phyloP scores from a whole-genome alignment of 2,329 filamentous ascomycete genomes.

The Colletotrichum liaoningense region DNA sequence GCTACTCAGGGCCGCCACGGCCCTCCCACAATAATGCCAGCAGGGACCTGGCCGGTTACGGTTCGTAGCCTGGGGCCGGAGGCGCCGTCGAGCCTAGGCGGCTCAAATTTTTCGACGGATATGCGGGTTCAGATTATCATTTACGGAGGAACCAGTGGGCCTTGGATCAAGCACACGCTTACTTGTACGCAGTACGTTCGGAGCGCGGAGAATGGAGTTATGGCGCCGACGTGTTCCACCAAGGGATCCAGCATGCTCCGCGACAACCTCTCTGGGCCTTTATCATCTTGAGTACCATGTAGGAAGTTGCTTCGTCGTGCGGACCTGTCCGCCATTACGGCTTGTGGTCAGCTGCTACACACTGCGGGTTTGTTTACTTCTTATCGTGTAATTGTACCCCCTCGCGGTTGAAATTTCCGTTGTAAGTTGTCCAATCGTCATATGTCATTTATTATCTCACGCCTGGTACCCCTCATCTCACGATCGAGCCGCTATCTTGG shows the following conservation, averaged over 20 bases:
- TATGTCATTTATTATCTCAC: slow-evolving; percentile 18
- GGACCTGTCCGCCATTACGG: slow-evolving; percentile 15
- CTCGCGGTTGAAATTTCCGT: slow-evolving; percentile 3
- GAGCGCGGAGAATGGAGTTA: not conserved
- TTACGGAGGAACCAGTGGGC: not conserved
- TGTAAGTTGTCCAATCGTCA: not conserved
- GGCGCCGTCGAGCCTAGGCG: slow-evolving; percentile 9
- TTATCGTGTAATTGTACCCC: not conserved
- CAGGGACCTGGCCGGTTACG: slow-evolving; percentile 25
- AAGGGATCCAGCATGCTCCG: not conserved
- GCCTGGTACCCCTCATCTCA: slow-evolving; percentile 1
- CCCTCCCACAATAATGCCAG: slow-evolving; percentile 4
- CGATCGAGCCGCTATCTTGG: not conserved
- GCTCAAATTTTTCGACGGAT: slow-evolving; percentile 7
- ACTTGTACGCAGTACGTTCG: not conserved
- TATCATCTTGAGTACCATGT: not conserved
- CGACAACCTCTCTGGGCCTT: not conserved
- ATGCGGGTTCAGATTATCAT: not conserved
- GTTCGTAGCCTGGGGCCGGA: slow-evolving; percentile 12
- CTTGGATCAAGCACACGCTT: not conserved
- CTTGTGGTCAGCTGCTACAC: not conserved
- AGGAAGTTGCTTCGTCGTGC: slow-evolving; percentile 5
- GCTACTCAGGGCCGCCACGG: not conserved
- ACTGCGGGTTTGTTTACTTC: not conserved
- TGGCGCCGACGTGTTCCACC: not conserved